Base-by-base conservation (phyloP, 371 early-diverging fungal species). In the Umbelopsis sp. region DNA sequence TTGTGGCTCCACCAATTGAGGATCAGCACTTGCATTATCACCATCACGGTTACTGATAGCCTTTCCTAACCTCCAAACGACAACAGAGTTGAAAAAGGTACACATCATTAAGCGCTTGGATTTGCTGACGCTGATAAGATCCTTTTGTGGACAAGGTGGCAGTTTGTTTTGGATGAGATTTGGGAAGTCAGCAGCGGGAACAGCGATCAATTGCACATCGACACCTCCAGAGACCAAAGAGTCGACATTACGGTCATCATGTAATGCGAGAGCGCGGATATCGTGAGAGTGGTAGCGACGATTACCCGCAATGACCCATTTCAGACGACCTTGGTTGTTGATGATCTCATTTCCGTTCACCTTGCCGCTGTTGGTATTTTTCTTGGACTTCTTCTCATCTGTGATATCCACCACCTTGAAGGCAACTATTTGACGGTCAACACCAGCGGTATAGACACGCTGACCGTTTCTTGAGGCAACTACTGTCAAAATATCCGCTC, bases 261-360 rank as follows among this genome's bases (percentile, higher is more conserved):
- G 84, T 22, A 95, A 76, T 5, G 92, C 93, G 35, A 97, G 72
- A 9, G 96, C 91, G 29, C 94, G 89, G 50, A 96, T 94, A 75
- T 97, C 98, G 74, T 97, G 96, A 44, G 93, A 90, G 77, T 97
- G 98, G 79, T 90, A 93, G 68, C 94, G 85, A 68, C 94, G 89
- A 50, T 89, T 86, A 11, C 92, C 93, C 9, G 91, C 84, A 64
- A 90, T 73, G 22, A 93, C 84, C 96, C 97, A 97, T 68, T 86
- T 77, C 57, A 62, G 44, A 65, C 35, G 45, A 24, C 24, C 50
- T 73, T 57, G 52, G 67, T 53, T 41, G 69, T 69, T 37, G 29
- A 4, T 65, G 67, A 25, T 65, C 74, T 72, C 50, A 50, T 67
- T 25, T 52, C 51, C 64, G 35, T 73, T 76, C 63, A 72, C 76